Conservation (phyloP, 148 eudicot genomes). For the Persicaria tinctoria region DNA sequence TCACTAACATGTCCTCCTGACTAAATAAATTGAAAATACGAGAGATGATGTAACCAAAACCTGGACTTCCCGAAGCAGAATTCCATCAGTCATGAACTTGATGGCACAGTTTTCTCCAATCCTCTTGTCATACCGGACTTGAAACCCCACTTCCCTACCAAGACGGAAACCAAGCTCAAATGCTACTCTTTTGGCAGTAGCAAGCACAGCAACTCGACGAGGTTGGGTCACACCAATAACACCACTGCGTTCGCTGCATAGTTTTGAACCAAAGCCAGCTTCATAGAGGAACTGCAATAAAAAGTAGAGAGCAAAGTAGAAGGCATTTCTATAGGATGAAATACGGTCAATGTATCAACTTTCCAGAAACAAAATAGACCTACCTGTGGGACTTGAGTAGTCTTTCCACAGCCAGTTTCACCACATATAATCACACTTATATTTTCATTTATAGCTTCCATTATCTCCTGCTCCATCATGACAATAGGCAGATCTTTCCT, state of each 20-base stretch:
- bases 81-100: constrained; percentile 99
- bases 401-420: constrained; percentile 91
- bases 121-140: constrained; percentile 80
- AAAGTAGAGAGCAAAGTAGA: constrained; percentile 4
- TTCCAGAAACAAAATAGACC: neutral
- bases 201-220: constrained; percentile 87
- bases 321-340: too few relatives aligned
- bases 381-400: constrained; percentile 97
- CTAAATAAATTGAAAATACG: neutral
- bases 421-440: constrained; percentile 45
- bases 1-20: neutral
- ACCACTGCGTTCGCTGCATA: constrained; percentile 43
- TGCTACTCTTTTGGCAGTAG: constrained; percentile 87
- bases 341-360: too few relatives aligned
- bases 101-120: constrained; percentile 67
- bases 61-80: constrained; percentile 93
- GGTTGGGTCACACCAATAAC: constrained; percentile 92
- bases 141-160: constrained; percentile 93
- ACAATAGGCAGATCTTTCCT: constrained; percentile 81
- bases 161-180: constrained; percentile 70
- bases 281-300: constrained; percentile 78
- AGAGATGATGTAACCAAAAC: constrained; percentile 22
- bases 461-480: constrained; percentile 97
- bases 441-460: constrained; percentile 70
- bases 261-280: constrained; percentile 79